Evolutionary conservation across 2,329 filamentous ascomycete species (phyloP), one percentile per base, ranked within the genome.

Genomic region (Anisogramma anomala): DNA sequence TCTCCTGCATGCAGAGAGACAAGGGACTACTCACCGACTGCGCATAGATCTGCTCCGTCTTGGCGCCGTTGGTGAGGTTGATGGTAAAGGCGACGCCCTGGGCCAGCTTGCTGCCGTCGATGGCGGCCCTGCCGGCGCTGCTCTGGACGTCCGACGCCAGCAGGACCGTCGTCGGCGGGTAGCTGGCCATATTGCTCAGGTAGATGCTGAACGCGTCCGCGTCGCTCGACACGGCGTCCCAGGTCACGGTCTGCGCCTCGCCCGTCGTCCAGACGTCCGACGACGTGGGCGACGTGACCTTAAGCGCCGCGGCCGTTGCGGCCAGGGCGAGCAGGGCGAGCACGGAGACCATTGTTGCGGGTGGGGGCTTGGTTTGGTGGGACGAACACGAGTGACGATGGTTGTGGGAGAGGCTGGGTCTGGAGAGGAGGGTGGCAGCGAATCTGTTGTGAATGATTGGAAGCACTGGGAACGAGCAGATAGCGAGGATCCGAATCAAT

Each of bases 21-120:
- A n/a, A n/a, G n/a, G n/a, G n/a, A n/a, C n/a, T n/a, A 18, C 45
- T 47, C 27, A 47, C 45, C 41, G 45, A 47, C 45, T 47, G 45
- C 11, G 45, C 45, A 27, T 47, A 47, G 32, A 47, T 38, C 41
- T 47, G 45, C 45, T 45, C 45, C 32, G 37, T 46, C 37, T 48
- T 38, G 27, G 43, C 42, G 20, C 43, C 44, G 43, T 46, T 43
- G 36, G 39, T 47, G 33, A 43, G 39, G 44, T 45, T 36, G 42
- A 47, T 41, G 18, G 43, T 47, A 36, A 38, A 45, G 20, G 36
- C 26, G 45, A 40, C 11, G 6, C 45, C 45, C n/a, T 13, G 6
- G 13, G 34, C n/a, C 35, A 47, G 34, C 47, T 45, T 42, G 45
- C 47, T 47, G 33, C 47, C 39, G 28, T 47, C 42, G 33, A 47